Percentiles rank a stretch among this genome's conserved stretches.
Evolutionary conservation across 352 stramenopile species (phyloP).

Genomic region (Pythium diclinum): DNA sequence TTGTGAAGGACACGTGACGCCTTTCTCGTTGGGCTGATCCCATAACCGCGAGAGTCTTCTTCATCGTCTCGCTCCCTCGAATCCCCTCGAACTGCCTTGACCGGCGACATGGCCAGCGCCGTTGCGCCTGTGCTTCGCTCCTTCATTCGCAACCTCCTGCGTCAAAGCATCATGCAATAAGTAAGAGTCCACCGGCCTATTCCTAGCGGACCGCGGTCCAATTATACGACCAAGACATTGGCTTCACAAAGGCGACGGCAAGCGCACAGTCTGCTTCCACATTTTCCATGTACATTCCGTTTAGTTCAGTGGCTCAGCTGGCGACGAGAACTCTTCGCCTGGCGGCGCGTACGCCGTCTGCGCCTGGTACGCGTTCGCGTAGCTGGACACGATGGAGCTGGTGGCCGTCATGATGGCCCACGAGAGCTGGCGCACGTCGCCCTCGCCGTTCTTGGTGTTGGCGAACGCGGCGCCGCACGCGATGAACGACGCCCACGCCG

Average conservation of each 20-base stretch:
- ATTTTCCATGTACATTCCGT: not conserved
- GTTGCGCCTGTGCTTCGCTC: not conserved
- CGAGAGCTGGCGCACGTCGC: slow-evolving; percentile 61
- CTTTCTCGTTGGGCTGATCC: not conserved
- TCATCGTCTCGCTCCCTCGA: not conserved
- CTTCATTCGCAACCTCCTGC: not conserved
- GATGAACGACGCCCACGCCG: slow-evolving; percentile 65
- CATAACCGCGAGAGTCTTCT: not conserved
- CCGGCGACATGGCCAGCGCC: not conserved
- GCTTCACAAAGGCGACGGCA: not conserved
- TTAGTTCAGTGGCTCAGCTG: slow-evolving; percentile 2
- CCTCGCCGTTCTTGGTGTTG: slow-evolving; percentile 55
- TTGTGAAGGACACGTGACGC: not conserved
- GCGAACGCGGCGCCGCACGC: slow-evolving; percentile 62
- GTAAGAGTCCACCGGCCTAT: not conserved
- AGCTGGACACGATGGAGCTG: slow-evolving; percentile 60
- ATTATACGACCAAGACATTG: not conserved
- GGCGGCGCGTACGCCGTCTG: not conserved
- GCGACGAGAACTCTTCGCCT: slow-evolving; percentile 8
- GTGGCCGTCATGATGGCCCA: slow-evolving; percentile 79
- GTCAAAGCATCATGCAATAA: not conserved
- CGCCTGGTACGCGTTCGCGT: slow-evolving; percentile 27
- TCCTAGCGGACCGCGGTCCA: not conserved
- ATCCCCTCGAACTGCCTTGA: not conserved
- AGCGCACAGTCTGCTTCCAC: no score